These are phyloP conservation scores for Venturia effusa DNA, from an alignment of 2,329 filamentous ascomycete genomes.

Conservation along the genomic window DNA sequence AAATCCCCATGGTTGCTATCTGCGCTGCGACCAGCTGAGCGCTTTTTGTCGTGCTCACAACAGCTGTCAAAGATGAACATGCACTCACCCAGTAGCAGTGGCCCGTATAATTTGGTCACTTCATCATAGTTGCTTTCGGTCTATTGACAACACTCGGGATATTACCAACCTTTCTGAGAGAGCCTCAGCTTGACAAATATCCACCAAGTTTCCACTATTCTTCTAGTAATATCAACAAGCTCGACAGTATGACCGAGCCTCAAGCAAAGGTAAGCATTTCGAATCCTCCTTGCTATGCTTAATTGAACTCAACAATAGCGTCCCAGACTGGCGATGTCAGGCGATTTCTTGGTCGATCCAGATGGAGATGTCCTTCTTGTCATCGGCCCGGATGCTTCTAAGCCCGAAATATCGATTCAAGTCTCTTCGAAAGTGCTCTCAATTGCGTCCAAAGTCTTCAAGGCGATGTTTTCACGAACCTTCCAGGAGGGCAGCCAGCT, in stretches of 20 bases:
- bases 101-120: neutral
- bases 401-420: neutral
- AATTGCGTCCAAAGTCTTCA: neutral
- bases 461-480: neutral
- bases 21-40: too few relatives aligned
- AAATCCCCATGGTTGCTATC: too few relatives aligned
- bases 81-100: neutral
- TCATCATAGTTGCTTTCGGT: neutral
- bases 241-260: neutral
- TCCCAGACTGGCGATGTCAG: neutral
- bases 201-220: neutral
- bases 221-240: neutral
- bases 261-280: neutral
- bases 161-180: neutral
- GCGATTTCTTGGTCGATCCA: neutral
- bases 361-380: neutral
- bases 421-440: conserved; percentile 2
- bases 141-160: neutral
- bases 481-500: neutral
- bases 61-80: too few relatives aligned
- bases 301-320: neutral
- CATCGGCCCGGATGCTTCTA: neutral
- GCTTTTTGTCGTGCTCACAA: too few relatives aligned
- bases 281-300: neutral
- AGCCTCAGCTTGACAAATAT: neutral